Conservation (phyloP, 805 yeast genomes). For the Debaryomyces maramus region DNA sequence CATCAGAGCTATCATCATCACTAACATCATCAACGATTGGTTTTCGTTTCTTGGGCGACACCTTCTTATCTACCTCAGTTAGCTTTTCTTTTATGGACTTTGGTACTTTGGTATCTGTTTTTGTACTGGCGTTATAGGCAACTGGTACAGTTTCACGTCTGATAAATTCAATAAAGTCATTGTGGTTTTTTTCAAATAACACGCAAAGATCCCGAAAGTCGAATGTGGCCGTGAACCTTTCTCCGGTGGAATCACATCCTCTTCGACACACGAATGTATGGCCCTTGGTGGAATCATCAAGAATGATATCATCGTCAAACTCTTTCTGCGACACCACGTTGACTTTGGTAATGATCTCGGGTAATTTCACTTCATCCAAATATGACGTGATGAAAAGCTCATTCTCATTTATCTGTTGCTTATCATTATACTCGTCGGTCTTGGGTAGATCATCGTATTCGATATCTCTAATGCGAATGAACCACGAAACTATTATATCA, state of each 20-base stretch:
- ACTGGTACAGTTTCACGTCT: slow-evolving; percentile 28
- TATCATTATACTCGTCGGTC: slow-evolving; percentile 13
- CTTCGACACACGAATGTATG: slow-evolving; percentile 41
- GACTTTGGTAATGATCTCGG: slow-evolving; percentile 45
- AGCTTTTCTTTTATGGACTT: slow-evolving; percentile 8
- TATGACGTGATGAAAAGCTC: slow-evolving; percentile 61
- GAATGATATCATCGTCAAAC: slow-evolving; percentile 26
- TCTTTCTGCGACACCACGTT: slow-evolving; percentile 41
- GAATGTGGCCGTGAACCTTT: slow-evolving; percentile 32
- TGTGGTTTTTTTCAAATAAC: slow-evolving; percentile 22
- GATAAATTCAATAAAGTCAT: slow-evolving; percentile 31
- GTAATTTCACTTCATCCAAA: slow-evolving; percentile 41
- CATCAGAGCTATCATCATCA: slow-evolving; percentile 8
- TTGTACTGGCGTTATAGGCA: slow-evolving; percentile 16
- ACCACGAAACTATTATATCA: slow-evolving; percentile 49
- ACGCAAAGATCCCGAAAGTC: slow-evolving; percentile 38
- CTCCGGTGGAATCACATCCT: slow-evolving; percentile 39
- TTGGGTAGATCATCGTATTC: slow-evolving; percentile 21
- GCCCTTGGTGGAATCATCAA: slow-evolving; percentile 35
- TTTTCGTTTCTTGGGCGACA: slow-evolving; percentile 6
- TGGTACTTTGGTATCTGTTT: slow-evolving; percentile 2
- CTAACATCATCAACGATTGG: slow-evolving; percentile 6
- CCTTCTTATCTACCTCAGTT: slow-evolving; percentile 7
- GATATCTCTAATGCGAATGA: slow-evolving; percentile 45
- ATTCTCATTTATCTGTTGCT: slow-evolving; percentile 25